These are phyloP conservation scores for Gastrodia elata DNA, from an alignment of 106 monocot genomes.

Conservation along the genomic window DNA sequence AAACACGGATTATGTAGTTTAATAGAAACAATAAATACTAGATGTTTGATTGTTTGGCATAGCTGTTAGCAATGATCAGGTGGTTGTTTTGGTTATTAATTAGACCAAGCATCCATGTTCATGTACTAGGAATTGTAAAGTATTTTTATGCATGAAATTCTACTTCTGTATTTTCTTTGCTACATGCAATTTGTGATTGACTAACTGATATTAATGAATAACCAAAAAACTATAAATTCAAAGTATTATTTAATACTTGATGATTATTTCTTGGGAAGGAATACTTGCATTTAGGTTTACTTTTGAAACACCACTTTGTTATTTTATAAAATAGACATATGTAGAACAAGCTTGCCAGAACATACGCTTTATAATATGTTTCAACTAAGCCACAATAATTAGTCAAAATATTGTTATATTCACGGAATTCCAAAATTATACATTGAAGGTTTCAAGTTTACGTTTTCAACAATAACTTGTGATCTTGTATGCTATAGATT, in stretches of 20 bases:
- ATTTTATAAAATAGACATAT: background rate
- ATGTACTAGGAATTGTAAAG: background rate
- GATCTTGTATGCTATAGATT: background rate
- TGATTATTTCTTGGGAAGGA: background rate
- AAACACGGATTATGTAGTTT: background rate
- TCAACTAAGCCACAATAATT: background rate
- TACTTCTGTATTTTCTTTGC: background rate
- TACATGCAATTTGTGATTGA: background rate
- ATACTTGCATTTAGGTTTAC: background rate
- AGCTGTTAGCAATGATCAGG: background rate
- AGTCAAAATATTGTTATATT: background rate
- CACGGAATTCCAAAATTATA: background rate
- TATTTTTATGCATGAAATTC: background rate
- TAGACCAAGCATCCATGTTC: background rate
- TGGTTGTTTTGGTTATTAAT: background rate
- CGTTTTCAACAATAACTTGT: background rate
- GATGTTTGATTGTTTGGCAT: background rate
- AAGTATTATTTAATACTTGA: background rate
- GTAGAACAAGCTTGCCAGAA: background rate
- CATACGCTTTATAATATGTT: background rate
- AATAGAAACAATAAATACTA: background rate
- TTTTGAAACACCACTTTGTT: background rate
- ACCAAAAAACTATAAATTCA: background rate
- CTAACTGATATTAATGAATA: background rate
- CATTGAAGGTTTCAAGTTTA: background rate